Base-by-base conservation (phyloP, 768 basidiomycete species). In the Serendipita vermifera region DNA sequence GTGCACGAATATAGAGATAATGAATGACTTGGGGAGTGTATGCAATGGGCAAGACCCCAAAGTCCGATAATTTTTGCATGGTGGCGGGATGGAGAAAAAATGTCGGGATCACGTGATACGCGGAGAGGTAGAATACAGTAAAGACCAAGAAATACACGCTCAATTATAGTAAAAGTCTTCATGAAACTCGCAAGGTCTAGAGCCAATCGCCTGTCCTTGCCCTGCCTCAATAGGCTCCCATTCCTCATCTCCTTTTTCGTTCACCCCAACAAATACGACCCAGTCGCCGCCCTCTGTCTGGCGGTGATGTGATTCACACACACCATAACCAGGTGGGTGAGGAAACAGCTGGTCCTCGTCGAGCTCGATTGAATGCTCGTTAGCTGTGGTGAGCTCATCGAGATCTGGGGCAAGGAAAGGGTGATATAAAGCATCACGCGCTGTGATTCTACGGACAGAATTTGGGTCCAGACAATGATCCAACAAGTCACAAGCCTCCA, bases 401-500 rank as follows among this genome's bases (percentile, higher is more conserved):
- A 68, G 64, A 41, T 77, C 79, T 29, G 63, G 60, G 29, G 53
- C 39, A 7, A 97, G 73, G 69, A 96, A 97, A 0, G 79, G 75
- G 64, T 97, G 92, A 57, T 77, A 77, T 41, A 98, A 74, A 15
- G 85, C 88, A 5, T 77, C 72, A 15, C 75, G 74, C 2, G 93
- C 88, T 3, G 87, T 90, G 56, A 82, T 76, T 20, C 93, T 79
- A 55, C 77, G 80, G 20, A 80, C 82, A 5, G 83, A 80, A 64
- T 92, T 88, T 1, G 87, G 80, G 36, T 85, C 75, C 64, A 99
- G 74, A 17, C 89, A 69, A 54, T 73, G 69, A 58, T 83, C 81
- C 33, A 92, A 76, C 11, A 99, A 75, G 63, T 85, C 82, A 38
- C 97, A 74, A 1, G 85, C 89, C 27, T 64, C 60, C 5, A 58